Conservation (phyloP, 257 asterid genomes). For the Solanum appendiculatum region DNA sequence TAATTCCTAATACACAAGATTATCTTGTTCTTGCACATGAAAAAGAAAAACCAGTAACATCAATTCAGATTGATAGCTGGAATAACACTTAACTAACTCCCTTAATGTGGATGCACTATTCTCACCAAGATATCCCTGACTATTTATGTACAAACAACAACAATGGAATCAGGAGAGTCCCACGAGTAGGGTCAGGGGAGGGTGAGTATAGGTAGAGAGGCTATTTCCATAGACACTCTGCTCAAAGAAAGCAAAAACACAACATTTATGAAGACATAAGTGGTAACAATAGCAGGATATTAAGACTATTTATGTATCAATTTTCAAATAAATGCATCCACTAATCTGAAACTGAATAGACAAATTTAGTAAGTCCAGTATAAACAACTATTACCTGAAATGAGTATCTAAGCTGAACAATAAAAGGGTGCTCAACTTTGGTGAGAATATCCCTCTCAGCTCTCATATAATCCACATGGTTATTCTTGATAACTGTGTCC, state of each 20-base stretch:
- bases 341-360: neutral
- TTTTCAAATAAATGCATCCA: neutral
- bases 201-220: neutral
- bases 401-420: slow-evolving; percentile 77
- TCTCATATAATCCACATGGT: slow-evolving; percentile 86
- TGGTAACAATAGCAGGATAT: neutral
- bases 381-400: slow-evolving; percentile 47
- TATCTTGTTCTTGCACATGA: neutral
- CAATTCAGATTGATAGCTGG: neutral
- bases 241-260: neutral
- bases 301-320: neutral
- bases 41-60: neutral
- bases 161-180: neutral
- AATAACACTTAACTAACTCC: neutral
- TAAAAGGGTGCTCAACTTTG: slow-evolving; percentile 82
- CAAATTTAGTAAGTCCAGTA: neutral
- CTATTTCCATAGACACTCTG: neutral
- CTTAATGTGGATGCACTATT: neutral
- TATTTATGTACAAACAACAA: neutral
- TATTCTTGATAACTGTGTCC: slow-evolving; percentile 77
- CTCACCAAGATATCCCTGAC: neutral
- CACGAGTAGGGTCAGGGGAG: neutral
- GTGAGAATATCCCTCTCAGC: slow-evolving; percentile 95
- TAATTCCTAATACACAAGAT: neutral
- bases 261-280: neutral